Base-by-base conservation (phyloP, 192 early-diverging fungal species). In the Thoreauomyces humboldtii region DNA sequence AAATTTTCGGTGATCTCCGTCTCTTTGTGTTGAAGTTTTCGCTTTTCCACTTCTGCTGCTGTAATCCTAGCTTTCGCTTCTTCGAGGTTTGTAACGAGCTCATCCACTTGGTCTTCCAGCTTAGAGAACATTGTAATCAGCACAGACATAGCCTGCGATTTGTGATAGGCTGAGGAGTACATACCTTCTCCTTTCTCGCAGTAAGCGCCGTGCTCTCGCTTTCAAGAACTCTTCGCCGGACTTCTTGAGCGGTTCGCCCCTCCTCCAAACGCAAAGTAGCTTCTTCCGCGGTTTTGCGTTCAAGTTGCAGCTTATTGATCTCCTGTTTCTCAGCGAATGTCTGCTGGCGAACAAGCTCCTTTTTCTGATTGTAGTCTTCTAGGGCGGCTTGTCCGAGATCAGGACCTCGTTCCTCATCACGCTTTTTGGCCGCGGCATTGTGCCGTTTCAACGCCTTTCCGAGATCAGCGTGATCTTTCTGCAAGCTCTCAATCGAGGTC, bases 1-100 rank as follows among this genome's bases (percentile, higher is more conserved):
- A 97, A 85, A 68, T 94, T 90, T 34, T 95, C 94, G 68, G 92
- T 92, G 54, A 91, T 76, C 66, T 95, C 86, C 0, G 72, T 71
- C 65, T 94, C 91, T 29, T 73, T 54, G 62, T 76, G 75, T 28
- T 77, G 65, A n/a, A 93, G 78, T 36, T 74, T 67, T 36, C 74
- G 72, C 21, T 87, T 82, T 63, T 94, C 94, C 5, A 75, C 65
- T 35, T 87, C 82, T 24, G 86, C 67, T 3, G 71, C 69, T 0
- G 85, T 71, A 9, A 88, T 71, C 12, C 93, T 87, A 38, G 80
- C 71, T 50, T 78, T 70, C 0, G 81, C 70, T 43, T 82, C 66
- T 51, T 78, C 72, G 46, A 88, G 63, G 34, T 85, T 81, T 36
- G 35, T 53, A 52, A 70, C 62, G 7, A 70, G 46, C 34, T 62